A percentile compares a stretch with the other conserved stretches of the same genome.
Conservation (phyloP, 2,329 filamentous ascomycete species). For the Epichloe bromicola region DNA sequence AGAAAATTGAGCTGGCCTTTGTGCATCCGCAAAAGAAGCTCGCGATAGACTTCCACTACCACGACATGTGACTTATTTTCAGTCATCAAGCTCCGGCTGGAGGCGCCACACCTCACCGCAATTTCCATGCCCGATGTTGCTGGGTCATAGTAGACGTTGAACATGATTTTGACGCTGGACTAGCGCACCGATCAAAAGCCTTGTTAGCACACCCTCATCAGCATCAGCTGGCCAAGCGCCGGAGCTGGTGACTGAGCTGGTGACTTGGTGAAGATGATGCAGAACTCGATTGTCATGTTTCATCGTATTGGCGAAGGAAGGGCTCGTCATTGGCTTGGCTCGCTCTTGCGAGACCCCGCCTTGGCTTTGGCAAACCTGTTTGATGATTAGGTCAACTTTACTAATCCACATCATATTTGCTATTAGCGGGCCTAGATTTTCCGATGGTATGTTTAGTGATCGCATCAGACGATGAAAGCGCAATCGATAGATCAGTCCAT, state of each 20-base stretch:
- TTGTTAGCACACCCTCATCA: background rate
- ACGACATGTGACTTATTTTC: background rate
- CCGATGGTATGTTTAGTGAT: background rate
- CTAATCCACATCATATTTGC: background rate
- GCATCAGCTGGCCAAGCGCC: background rate
- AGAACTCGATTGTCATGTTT: background rate
- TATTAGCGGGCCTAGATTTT: background rate
- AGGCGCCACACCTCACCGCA: slow-evolving; percentile 2
- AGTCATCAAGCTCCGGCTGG: background rate
- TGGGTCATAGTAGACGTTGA: background rate
- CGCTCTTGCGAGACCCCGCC: background rate
- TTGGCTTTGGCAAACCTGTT: background rate
- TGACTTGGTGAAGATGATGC: background rate
- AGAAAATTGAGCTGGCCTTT: background rate
- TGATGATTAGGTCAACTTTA: background rate
- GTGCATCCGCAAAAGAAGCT: background rate
- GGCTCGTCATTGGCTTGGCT: background rate
- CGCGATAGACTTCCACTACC: background rate
- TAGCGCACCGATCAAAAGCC: background rate
- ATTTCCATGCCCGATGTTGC: background rate
- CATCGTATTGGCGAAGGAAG: background rate
- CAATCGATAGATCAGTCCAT: background rate
- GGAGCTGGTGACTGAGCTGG: background rate
- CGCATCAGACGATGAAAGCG: background rate
- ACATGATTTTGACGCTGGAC: background rate